Evolutionary conservation across 1,284 basidiomycete species (phyloP), one percentile per base, ranked within the genome.

Genomic region (Cutaneotrichosporon arboriforme): DNA sequence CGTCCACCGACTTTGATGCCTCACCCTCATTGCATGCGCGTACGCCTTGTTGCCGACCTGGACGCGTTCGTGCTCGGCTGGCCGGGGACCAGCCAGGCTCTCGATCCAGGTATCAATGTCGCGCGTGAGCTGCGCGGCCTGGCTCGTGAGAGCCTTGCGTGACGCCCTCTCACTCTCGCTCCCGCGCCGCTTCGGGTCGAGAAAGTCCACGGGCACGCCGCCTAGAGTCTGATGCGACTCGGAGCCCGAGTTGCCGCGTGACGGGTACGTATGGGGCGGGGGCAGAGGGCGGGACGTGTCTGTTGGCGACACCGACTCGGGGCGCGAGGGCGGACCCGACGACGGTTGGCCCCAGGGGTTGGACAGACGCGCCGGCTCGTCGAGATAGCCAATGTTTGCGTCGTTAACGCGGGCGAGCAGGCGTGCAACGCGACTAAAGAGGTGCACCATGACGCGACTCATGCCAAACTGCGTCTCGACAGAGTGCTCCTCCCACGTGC

Each of bases 381-480:
- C 59, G 20, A 68, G 61, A 8, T 60, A 52, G 2, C 39, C 17
- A 17, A 52, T 46, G 15, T 59, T 53, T 31, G 56, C 50, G 5
- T 50, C 51, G 4, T 57, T 33, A 8, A 68, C 62, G 12, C 67
- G 62, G 8, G 67, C 55, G 14, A 74, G 54, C 0, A 73, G 63
- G 7, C 66, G 57, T 4, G 71, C 66, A 5, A 67, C 50, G 7
- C 71, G 64, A 7, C 60, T 58, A 34, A 72, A 68, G 17, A 74
- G 64, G 47, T 69, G 65, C 4, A 73, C 69, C 67, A 72, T 72
- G 37, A 66, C 63, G 40, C 67, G 65, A n/a, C 67, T 68, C 66
- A 74, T 76, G 54, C 79, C 80, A 63, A 80, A 78, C 52, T 77
- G 76, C 62, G 75, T 78, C 65, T 81, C 80, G 23, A 79, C 76